Evolutionary conservation across 106 monocot species (phyloP), one percentile per base, ranked within the genome.

Genomic region (Allium cepa): DNA sequence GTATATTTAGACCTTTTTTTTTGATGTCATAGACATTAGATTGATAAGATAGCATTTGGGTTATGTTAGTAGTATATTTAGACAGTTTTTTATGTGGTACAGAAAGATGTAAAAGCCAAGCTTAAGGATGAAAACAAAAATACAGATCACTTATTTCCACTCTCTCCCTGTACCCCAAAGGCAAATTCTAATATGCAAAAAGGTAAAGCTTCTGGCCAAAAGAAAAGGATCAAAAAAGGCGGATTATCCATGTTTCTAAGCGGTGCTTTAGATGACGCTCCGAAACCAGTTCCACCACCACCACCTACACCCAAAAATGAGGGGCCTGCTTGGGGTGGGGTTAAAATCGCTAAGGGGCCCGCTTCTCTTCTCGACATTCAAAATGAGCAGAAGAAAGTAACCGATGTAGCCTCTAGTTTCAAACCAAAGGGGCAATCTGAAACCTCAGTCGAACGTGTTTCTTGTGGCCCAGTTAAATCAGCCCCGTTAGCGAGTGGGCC

Each of bases 251-350:
- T 99, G 83, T 99, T 99, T 80, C 78, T 99, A 56, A 93, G 87
- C 70, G 99, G 99, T 79, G 93, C 87, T 81, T 79, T 99, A 55
- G 99, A 99, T 74, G 90, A 87, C 60, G 67, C 79, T 59, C 83
- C 79, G 36, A 82, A 71, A 46, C 70, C 50, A 11, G 75, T 64
- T 46, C 87, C 80, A 72, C 85, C 85, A 47, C 87, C 80, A 72
- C 85, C 85, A 36, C 77, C 81, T 4, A 70, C 79, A 17, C 92
- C 85, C 10, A 99, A 93, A 74, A 81, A 49, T 67, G 99, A 99
- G 73, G 89, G 87, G 8, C 99, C 99, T 9, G 99, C 87, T 11
- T 99, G 99, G 93, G 93, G 93, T 70, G 99, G 89, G 26, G 79
- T 69, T 46, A 93, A 85, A 75, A 50, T 81, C 17, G 46, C 75